A percentile compares a stretch with the other conserved stretches of the same genome.
These are phyloP conservation scores for Myriosclerotinia curreyana DNA, from an alignment of 2,329 filamentous ascomycete genomes.

Conservation along the genomic window DNA sequence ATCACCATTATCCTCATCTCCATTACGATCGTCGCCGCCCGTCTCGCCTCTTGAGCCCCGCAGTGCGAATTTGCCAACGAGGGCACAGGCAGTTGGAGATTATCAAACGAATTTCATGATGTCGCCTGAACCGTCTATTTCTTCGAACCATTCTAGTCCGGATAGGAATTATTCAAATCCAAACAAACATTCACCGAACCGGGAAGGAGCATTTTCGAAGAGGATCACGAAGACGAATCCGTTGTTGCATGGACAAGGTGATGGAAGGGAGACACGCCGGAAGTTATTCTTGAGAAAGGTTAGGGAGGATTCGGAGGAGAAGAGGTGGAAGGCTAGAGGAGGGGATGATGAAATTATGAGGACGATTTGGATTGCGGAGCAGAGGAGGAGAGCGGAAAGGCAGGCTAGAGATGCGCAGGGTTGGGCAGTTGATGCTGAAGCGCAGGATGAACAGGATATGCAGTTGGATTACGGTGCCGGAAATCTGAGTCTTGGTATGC, in stretches of 20 bases:
- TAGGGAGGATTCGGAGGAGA: conserved; percentile 58
- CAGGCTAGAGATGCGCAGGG: conserved; percentile 36
- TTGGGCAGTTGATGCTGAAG: conserved; percentile 24
- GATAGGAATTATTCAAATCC: conserved; percentile 8
- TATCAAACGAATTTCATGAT: background rate
- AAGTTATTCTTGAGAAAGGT: conserved; percentile 68
- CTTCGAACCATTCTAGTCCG: background rate
- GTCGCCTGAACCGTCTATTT: conserved; percentile 9
- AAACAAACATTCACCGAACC: conserved; percentile 16
- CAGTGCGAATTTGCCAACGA: conserved; percentile 9
- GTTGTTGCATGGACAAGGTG: conserved; percentile 52
- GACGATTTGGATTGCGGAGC: conserved; percentile 42
- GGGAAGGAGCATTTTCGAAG: conserved; percentile 36
- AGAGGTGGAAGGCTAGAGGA: conserved; percentile 57
- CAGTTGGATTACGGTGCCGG: conserved; percentile 13
- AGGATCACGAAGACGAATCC: conserved; percentile 61
- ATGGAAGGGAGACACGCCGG: conserved; percentile 62
- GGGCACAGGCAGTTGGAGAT: background rate
- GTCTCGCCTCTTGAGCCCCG: conserved; percentile 19
- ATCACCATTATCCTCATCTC: conserved; percentile 21
- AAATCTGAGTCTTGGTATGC: conserved; percentile 22
- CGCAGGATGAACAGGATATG: conserved; percentile 24
- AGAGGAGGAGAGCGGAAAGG: conserved; percentile 39
- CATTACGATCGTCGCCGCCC: conserved; percentile 19
- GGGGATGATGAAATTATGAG: conserved; percentile 57